These are phyloP conservation scores for Metschnikowia lachancei DNA, from an alignment of 805 yeast species.

Conservation along the genomic window DNA sequence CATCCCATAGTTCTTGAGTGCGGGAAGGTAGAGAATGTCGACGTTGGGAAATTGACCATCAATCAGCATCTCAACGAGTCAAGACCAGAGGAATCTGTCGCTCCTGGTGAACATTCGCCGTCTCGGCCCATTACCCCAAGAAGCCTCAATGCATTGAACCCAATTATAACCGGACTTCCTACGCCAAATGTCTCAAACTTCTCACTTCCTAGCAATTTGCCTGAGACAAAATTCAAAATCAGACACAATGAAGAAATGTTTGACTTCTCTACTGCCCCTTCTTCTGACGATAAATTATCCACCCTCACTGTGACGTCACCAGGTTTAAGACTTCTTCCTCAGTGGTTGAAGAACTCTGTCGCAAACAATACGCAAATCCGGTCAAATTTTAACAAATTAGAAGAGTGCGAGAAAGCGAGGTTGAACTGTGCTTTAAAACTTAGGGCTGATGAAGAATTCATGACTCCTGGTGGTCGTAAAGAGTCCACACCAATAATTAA, in stretches of 20 bases:
- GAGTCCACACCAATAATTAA: conserved; percentile 46
- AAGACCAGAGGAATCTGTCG: neutral
- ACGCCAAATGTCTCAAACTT: conserved; percentile 52
- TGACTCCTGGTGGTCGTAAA: conserved; percentile 19
- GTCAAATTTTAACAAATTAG: conserved; percentile 58
- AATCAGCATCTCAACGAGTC: conserved; percentile 7
- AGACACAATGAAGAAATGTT: conserved; percentile 53
- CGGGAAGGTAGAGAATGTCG: conserved; percentile 19
- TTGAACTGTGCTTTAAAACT: conserved; percentile 37
- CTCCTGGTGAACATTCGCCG: neutral
- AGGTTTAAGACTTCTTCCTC: conserved; percentile 13
- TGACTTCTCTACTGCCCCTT: conserved; percentile 10
- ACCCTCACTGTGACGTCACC: conserved; percentile 8
- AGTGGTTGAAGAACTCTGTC: conserved; percentile 16
- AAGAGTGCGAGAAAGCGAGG: conserved; percentile 66
- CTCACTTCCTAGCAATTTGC: conserved; percentile 43
- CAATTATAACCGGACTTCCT: neutral
- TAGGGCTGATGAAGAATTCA: conserved; percentile 4
- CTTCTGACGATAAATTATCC: conserved; percentile 11
- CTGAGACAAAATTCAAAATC: conserved; percentile 38
- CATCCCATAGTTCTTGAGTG: conserved; percentile 22
- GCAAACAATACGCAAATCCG: conserved; percentile 19
- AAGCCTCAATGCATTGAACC: conserved; percentile 1
- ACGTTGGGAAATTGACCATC: conserved; percentile 7
- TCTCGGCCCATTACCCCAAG: conserved; percentile 4